Evolutionary conservation across 1,284 basidiomycete species (phyloP), one percentile per base, ranked within the genome.

Genomic region (Acaromyces ingoldii): DNA sequence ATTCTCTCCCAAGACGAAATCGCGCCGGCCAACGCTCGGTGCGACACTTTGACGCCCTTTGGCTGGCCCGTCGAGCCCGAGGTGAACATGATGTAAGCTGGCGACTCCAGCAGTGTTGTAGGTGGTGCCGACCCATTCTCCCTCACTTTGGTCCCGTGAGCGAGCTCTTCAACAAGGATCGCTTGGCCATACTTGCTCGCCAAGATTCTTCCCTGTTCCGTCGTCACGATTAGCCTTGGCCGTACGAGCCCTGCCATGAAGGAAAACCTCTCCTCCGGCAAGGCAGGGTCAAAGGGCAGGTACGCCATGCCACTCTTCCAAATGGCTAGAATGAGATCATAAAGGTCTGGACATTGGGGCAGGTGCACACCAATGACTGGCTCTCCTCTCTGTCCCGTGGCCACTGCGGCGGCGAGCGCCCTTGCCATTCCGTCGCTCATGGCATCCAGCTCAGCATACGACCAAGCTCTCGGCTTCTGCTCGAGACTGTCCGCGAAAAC

Each of bases 231-330:
- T 4, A 58, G 57, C 17, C 45, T 51, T 17, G 58, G 58, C 24
- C 57, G 41, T 9, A 58, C 58, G 4, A 70, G 55, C 11, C 63
- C 51, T 41, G 65, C 53, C 67, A 74, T 74, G 58, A 68, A 74
- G 21, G 49, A 44, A 25, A 74, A 53, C 4, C 71, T 60, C 40
- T 72, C 65, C 4, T 36, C 31, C 1, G 71, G 71, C 19, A 74
- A 51, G n/a, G 60, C 54, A 2, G 71, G 65, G 47, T 74, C 71
- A 5, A 74, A 50, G 1, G 71, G 71, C 31, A 74, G 49, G 41
- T 74, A 74, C 3, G 55, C 57, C 45, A 68, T 70, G 28, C 60
- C 63, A 1, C 65, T 62, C 52, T 72, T 74, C 71, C 71, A 74
- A 25, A 66, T 55, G 1, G 63, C 69, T 4, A 74, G 41, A n/a